Conservation (phyloP, 139 green algal species). For the Mesostigma viride region DNA sequence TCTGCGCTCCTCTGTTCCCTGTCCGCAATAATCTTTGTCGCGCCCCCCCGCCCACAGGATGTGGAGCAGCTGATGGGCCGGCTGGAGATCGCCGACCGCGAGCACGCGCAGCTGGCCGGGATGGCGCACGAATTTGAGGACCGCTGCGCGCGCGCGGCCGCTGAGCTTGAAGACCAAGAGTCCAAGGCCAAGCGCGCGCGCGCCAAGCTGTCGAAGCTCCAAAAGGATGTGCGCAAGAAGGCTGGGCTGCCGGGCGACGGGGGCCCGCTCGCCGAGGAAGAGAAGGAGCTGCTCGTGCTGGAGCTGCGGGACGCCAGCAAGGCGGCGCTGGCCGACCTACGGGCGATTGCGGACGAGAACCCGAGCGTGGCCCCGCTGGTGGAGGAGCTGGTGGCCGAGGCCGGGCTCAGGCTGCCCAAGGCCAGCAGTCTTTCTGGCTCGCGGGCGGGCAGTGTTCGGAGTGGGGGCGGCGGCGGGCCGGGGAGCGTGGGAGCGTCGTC, state of each 20-base stretch:
- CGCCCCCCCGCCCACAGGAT: too few relatives aligned
- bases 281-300: slow-evolving; percentile 9
- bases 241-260: background rate
- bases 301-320: background rate
- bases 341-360: background rate
- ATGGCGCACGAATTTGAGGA: slow-evolving; percentile 32
- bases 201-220: background rate
- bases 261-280: background rate
- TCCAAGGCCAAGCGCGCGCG: slow-evolving; percentile 33
- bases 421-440: background rate
- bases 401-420: background rate
- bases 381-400: background rate
- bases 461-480: too few relatives aligned
- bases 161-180: background rate
- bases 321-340: background rate
- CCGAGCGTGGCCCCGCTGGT: background rate
- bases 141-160: slow-evolving; percentile 7
- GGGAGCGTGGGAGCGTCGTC: too few relatives aligned
- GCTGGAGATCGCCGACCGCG: slow-evolving; percentile 24
- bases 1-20: too few relatives aligned
- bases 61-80: slow-evolving; percentile 18
- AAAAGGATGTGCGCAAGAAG: background rate
- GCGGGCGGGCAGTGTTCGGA: background rate
- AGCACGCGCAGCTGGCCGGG: slow-evolving; percentile 32
- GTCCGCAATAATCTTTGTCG: too few relatives aligned